These are phyloP conservation scores for Botrytis porri DNA, from an alignment of 2,329 filamentous ascomycete species.

Conservation along the genomic window DNA sequence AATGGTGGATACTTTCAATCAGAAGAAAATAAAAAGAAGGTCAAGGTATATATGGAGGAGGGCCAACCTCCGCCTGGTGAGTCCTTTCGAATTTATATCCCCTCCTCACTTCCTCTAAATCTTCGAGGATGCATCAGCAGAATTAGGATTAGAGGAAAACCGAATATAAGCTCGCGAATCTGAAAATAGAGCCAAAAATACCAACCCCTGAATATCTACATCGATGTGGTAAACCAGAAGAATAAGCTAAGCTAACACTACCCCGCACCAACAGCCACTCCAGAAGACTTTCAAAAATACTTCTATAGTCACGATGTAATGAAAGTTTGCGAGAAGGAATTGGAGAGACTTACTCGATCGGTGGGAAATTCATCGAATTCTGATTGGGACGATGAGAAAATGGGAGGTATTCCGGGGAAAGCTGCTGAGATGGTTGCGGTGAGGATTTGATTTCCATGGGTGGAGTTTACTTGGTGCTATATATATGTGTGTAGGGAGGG, in stretches of 20 bases:
- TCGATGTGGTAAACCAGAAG: no score
- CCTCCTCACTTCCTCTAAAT: neutral
- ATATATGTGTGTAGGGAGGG: no score
- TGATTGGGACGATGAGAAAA: neutral
- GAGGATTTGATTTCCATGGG: neutral
- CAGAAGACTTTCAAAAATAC: neutral
- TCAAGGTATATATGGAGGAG: neutral
- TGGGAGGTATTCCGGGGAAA: accelerated
- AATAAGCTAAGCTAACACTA: neutral
- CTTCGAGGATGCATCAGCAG: no score
- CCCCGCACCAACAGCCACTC: neutral
- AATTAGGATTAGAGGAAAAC: neutral
- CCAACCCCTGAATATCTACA: accelerated
- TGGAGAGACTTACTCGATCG: neutral
- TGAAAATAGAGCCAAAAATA: accelerated
- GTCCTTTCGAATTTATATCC: neutral
- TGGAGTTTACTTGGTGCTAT: no score
- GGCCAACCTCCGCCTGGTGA: slow-evolving; percentile 5
- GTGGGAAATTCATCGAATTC: neutral
- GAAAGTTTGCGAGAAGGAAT: neutral
- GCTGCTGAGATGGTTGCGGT: neutral
- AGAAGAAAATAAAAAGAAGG: neutral
- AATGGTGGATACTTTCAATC: neutral
- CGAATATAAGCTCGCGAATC: no score
- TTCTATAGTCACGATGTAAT: slow-evolving; percentile 10